Base-by-base conservation (phyloP, 371 early-diverging fungal genomes). In the Rhizomucor pusillus region DNA sequence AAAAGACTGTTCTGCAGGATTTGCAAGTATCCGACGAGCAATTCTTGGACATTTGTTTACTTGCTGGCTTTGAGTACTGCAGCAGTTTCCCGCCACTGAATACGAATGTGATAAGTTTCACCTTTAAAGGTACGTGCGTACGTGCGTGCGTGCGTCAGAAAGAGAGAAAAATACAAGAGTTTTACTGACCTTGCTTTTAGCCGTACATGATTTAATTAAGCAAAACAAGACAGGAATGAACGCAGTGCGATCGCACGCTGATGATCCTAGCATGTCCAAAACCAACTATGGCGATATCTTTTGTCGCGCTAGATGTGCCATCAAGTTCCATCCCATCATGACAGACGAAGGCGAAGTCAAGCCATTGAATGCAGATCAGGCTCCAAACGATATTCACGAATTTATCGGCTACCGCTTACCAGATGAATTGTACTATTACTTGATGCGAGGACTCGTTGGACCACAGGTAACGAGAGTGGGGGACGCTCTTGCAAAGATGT, bases 321-420 rank as follows among this genome's bases (percentile, higher is more conserved):
- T 93, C 55, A 78, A 80, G 41, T 86, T 89, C 60, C 91, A 92
- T 59, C 67, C 89, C 13, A 75, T 90, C 9, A 66, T 90, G 53
- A 80, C 75, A 3, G 79, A 80, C 35, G 84, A 89, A 35, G 92
- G 91, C 13, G 71, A 75, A 45, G 82, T 90, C 1, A 79, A 77
- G 16, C 90, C 92, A 16, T 66, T 91, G 51, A 84, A 89, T 58
- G 56, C 67, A 18, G 87, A 85, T 7, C 62, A 77, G 18, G 84
- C 86, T 25, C 89, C 89, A 1, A 85, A 77, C 47, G 93, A 93
- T 62, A 79, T 93, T 36, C 93, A 93, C 54, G 90, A 90, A 52
- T 83, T 91, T 34, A 85, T 93, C 52, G 93, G 92, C 10, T 85
- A 85, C 59, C 81, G 90, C 24, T 71, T 92, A 49, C 92, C 93